These are phyloP conservation scores for Nigrospora oryzae DNA, from an alignment of 2,329 filamentous ascomycete species.

Conservation along the genomic window DNA sequence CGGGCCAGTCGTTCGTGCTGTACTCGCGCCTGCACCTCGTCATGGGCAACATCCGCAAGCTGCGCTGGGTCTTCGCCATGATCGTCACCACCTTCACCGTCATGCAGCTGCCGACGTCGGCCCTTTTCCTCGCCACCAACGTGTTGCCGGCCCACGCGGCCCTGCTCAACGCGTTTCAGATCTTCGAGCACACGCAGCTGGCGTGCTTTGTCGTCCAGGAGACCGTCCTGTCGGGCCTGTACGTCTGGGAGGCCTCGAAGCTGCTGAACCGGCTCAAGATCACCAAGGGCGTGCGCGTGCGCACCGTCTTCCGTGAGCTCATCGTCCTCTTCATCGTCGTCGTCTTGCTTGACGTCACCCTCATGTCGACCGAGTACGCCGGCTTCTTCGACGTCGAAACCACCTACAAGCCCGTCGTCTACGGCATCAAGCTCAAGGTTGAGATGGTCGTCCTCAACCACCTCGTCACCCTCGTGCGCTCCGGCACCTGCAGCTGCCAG, in stretches of 20 bases:
- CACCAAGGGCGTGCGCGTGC: conserved; percentile 14
- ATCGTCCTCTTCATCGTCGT: conserved; percentile 28
- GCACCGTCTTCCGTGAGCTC: conserved; percentile 19
- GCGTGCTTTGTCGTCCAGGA: conserved; percentile 36
- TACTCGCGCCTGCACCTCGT: conserved; percentile 55
- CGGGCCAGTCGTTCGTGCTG: conserved; percentile 47
- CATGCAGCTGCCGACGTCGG: conserved; percentile 42
- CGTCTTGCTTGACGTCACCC: conserved; percentile 26
- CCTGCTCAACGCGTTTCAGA: background rate
- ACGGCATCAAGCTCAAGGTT: conserved; percentile 40
- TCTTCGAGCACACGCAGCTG: conserved; percentile 26
- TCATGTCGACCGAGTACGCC: conserved; percentile 27
- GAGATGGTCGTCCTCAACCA: conserved; percentile 45
- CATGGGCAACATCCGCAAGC: conserved; percentile 34
- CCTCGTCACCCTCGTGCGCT: conserved; percentile 12
- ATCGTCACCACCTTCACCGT: conserved; percentile 46
- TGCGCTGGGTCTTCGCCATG: conserved; percentile 43
- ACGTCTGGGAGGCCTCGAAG: conserved; percentile 38
- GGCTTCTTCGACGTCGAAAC: conserved; percentile 24
- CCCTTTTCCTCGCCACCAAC: conserved; percentile 24
- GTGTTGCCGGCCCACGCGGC: background rate
- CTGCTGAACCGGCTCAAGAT: conserved; percentile 21
- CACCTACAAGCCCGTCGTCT: conserved; percentile 26
- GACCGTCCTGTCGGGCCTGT: conserved; percentile 34
- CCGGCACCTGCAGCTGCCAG: too few relatives aligned